Conservation (phyloP, 1,284 basidiomycete genomes). For the Baeospora myosura region DNA sequence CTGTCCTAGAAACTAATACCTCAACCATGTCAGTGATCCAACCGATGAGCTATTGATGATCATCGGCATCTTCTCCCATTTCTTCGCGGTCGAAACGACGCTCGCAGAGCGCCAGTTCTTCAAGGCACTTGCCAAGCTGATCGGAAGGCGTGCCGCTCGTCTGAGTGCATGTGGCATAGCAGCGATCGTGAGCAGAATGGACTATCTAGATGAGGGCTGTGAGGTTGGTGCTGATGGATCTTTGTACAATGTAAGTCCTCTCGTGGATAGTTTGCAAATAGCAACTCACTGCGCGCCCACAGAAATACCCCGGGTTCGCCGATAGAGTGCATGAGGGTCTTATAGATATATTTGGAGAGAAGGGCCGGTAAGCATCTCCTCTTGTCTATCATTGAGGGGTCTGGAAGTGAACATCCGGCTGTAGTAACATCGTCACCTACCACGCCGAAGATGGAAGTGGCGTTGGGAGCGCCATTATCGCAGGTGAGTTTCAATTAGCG, state of each 20-base stretch:
- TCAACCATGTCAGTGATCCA: slow-evolving; percentile 63
- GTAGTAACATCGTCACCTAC: slow-evolving; percentile 79
- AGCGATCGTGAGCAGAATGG: slow-evolving; percentile 89
- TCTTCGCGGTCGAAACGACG: slow-evolving; percentile 91
- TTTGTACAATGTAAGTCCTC: slow-evolving; percentile 69
- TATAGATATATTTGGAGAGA: slow-evolving; percentile 89
- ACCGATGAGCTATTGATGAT: slow-evolving; percentile 97
- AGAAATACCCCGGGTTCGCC: slow-evolving; percentile 95
- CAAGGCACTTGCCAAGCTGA: slow-evolving; percentile 83
- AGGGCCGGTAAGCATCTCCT: slow-evolving; percentile 60
- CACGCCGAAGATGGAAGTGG: slow-evolving; percentile 94
- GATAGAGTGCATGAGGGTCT: slow-evolving; percentile 86
- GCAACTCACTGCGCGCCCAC: slow-evolving; percentile 7
- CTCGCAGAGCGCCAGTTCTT: slow-evolving; percentile 93
- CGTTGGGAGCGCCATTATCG: slow-evolving; percentile 94
- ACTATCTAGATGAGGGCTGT: slow-evolving; percentile 84
- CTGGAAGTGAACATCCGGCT: neutral
- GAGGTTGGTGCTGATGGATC: slow-evolving; percentile 88
- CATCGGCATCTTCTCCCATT: slow-evolving; percentile 94
- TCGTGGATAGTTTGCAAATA: neutral
- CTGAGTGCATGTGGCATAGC: slow-evolving; percentile 91
- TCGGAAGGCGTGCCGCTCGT: slow-evolving; percentile 84
- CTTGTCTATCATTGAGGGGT: neutral
- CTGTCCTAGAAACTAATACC: neutral
- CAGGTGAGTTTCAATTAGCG: slow-evolving; percentile 47